A percentile compares a stretch with the other conserved stretches of the same genome.
These are phyloP conservation scores for Phanerochaete sordida DNA, from an alignment of 768 basidiomycete species.

Conservation along the genomic window DNA sequence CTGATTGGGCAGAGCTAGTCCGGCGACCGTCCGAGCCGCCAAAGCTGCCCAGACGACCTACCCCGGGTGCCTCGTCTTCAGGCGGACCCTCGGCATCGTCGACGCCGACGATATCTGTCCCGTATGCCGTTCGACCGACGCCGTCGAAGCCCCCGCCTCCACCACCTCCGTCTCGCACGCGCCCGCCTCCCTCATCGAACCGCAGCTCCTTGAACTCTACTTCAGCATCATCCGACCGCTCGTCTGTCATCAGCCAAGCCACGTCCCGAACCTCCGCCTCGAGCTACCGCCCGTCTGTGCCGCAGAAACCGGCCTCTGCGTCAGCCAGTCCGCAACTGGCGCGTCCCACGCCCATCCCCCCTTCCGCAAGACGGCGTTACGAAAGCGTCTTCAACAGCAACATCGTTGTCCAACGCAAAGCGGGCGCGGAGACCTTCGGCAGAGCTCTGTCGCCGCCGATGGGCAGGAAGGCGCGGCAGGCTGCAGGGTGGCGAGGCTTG, in stretches of 20 bases:
- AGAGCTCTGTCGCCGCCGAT: slow-evolving; percentile 19
- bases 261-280: slow-evolving; percentile 31
- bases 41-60: slow-evolving; percentile 26
- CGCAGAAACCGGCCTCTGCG: slow-evolving; percentile 19
- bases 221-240: slow-evolving; percentile 48
- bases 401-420: slow-evolving; percentile 44
- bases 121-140: slow-evolving; percentile 6
- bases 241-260: slow-evolving; percentile 53
- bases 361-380: slow-evolving; percentile 61
- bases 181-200: slow-evolving; percentile 29
- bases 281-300: slow-evolving; percentile 27
- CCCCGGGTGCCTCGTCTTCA: slow-evolving; percentile 8
- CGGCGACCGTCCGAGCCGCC: slow-evolving; percentile 23
- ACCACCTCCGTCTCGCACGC: slow-evolving; percentile 19
- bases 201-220: slow-evolving; percentile 34
- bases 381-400: slow-evolving; percentile 65
- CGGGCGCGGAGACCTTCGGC: slow-evolving; percentile 5
- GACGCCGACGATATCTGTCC: background rate
- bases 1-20: slow-evolving; percentile 20
- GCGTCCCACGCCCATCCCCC: slow-evolving; percentile 67
- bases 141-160: slow-evolving; percentile 16
- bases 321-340: slow-evolving; percentile 29
- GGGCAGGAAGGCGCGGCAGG: slow-evolving; percentile 46
- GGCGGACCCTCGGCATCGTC: background rate
- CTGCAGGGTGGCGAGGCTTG: slow-evolving; percentile 71